Conservation (phyloP, 108 stramenopile species). For the Cylindrotheca fusiformis region DNA sequence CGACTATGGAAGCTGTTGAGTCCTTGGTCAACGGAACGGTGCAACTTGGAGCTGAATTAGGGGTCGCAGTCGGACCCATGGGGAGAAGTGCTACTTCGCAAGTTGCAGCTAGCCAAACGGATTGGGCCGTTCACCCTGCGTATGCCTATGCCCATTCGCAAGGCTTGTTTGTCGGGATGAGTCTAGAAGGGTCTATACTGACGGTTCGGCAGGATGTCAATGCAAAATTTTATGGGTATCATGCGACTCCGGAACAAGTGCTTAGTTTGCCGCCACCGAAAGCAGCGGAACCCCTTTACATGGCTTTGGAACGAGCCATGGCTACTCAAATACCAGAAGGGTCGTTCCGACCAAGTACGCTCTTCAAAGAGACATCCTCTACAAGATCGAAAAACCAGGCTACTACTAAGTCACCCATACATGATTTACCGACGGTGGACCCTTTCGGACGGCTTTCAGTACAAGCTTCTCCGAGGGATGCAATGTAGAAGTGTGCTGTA, state of each 20-base stretch:
- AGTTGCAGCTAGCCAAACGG: conserved; percentile 34
- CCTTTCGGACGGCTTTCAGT: no score
- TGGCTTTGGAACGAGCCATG: conserved; percentile 47
- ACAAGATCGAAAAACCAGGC: neutral
- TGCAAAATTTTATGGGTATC: conserved; percentile 80
- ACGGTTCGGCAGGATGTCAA: conserved; percentile 75
- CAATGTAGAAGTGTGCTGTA: no score
- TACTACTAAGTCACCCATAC: neutral
- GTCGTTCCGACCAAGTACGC: conserved; percentile 39
- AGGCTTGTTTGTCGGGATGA: conserved; percentile 83
- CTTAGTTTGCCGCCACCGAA: conserved; percentile 59
- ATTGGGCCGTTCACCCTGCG: conserved; percentile 64
- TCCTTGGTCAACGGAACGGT: conserved; percentile 54
- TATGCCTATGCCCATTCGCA: conserved; percentile 84
- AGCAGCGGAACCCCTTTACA: conserved; percentile 77
- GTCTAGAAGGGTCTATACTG: conserved; percentile 74
- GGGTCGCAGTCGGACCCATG: conserved; percentile 82
- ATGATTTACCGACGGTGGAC: neutral
- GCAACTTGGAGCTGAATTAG: conserved; percentile 80
- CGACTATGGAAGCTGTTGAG: conserved; percentile 70
- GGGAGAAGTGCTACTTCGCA: conserved; percentile 63
- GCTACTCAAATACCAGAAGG: conserved; percentile 34
- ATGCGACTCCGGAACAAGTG: conserved; percentile 35
- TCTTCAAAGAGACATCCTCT: conserved; percentile 21
- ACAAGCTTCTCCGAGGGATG: no score